Conservation (phyloP, 352 stramenopile genomes). For the Phytopythium oedochilum region DNA sequence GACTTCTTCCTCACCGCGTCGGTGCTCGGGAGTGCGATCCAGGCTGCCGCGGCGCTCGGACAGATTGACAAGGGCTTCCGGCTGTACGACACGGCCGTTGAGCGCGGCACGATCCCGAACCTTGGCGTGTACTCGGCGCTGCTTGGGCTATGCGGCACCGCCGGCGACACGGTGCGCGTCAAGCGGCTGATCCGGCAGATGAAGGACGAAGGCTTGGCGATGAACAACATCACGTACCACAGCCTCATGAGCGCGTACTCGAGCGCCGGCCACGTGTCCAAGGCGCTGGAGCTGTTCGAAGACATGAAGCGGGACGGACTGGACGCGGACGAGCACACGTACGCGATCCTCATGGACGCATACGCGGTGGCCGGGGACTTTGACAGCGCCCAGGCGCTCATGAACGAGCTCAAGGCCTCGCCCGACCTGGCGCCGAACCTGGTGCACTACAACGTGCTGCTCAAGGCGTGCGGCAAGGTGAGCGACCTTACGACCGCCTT, state of each 20-base stretch:
- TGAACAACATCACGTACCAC: conserved; percentile 75
- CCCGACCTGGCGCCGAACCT: conserved; percentile 28
- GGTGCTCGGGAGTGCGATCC: conserved; percentile 52
- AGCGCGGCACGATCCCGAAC: conserved; percentile 64
- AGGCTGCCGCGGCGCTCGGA: conserved; percentile 44
- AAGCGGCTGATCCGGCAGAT: conserved; percentile 48
- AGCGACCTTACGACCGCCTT: conserved; percentile 67
- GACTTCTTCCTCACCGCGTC: conserved; percentile 67
- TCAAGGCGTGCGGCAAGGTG: conserved; percentile 76
- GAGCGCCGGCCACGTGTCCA: conserved; percentile 37
- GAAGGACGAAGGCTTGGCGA: conserved; percentile 37
- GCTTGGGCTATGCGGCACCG: conserved; percentile 39
- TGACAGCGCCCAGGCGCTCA: conserved; percentile 38
- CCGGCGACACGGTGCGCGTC: conserved; percentile 44
- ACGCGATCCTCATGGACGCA: conserved; percentile 76
- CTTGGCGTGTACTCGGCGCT: conserved; percentile 57
- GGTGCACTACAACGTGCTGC: conserved; percentile 79
- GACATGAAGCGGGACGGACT: conserved; percentile 51
- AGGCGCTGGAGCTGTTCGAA: conserved; percentile 54
- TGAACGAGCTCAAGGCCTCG: conserved; percentile 47
- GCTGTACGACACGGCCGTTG: conserved; percentile 48
- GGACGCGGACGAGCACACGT: conserved; percentile 48
- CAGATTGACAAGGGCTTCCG: conserved; percentile 51
- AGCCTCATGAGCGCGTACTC: conserved; percentile 68
- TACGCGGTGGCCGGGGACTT: conserved; percentile 56